Evolutionary conservation across 805 yeast species (phyloP), one percentile per base, ranked within the genome.

Genomic region (Yarrowia divulgata): DNA sequence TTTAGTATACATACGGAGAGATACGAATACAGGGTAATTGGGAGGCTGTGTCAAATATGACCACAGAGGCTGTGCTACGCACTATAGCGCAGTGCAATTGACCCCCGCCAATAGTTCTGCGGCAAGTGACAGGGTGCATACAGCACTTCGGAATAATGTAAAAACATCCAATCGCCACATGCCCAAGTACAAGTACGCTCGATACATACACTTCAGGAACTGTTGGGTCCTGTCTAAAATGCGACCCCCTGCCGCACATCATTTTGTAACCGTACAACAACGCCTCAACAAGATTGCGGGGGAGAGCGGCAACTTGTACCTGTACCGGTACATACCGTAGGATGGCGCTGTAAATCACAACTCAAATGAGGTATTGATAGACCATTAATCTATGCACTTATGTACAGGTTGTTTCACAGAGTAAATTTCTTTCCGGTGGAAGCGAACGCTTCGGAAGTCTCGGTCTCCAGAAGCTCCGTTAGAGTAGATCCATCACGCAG

Each of bases 401-500:
- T 57, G 42, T 42, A 57, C 46, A 57, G 8, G 48, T 19, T 14
- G 19, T 18, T 35, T 64, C 68, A 50, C 5, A 64, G 45, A 13
- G 52, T 18, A 60, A 60, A 60, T 8, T 43, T 45, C 52, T 60
- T 60, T n/a, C 66, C 66, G 8, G 66, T 60, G 57, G 68, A 46
- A 5, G 68, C 55, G 23, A 63, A 63, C 8, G 69, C 69, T 14
- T 66, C 63, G 14, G 62, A 40, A 14, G 69, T 54, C 74, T 90
- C 95, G 4, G 76, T 71, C 66, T 82, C 78, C 43, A 90, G 75
- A 0, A 88, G 72, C 54, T 84, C 85, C 3, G 85, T 83, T 32
- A 84, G 74, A 1, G 85, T 77, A 39, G 80, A 73, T 8, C 83
- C 80, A 72, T 93, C 97, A 72, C 98, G 84, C 69, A 90, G 77